Base-by-base conservation (phyloP, 2,329 filamentous ascomycete genomes). In the Botryotinia globosa region DNA sequence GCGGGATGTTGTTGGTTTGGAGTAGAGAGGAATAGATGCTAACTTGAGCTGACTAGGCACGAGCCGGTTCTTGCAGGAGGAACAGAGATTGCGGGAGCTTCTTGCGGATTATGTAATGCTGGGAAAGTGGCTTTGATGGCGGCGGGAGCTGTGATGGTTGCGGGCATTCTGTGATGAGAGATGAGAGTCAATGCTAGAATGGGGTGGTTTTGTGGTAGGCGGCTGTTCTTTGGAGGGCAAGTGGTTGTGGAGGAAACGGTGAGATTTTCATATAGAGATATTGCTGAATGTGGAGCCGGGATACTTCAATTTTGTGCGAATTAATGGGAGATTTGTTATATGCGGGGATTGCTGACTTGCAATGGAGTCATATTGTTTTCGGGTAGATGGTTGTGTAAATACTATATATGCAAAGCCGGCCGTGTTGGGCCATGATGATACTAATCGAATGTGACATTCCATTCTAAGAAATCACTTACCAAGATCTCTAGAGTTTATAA, bases 21-120 rank as follows among this genome's bases (percentile, higher is more conserved):
- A 29, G 4, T 25, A 64, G 32, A 18, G 32, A 32, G 20, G 12
- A 6, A 61, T 3, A 34, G 20, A 48, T 44, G 3, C 34, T 37
- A 48, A 63, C n/a, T 34, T 22, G 6, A 39, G 16, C 3, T 39
- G 25, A 56, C 12, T 58, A 75, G 75, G 74, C 78, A 79, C 74
- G 78, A 80, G 64, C 78, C 77, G 1, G 73, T 80, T 9, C 65
- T 78, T 14, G 76, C 76, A 22, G 79, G 79, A 2, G 79, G 79
- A 12, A 74, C 74, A 64, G 78, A 80, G 45, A 78, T 80, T 65
- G 76, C 77, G 12, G 76, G 71, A 14, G 76, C 75, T 16, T 37
- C 34, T 37, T 73, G 74, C n/a, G 66, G n/a, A 37, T 39, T 29
- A 9, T 64, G 59, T 59, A 29, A 58, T 69, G 61, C 56, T 44